Base-by-base conservation (phyloP, 2,329 filamentous ascomycete species). In the Akanthomyces dipterigenus region DNA sequence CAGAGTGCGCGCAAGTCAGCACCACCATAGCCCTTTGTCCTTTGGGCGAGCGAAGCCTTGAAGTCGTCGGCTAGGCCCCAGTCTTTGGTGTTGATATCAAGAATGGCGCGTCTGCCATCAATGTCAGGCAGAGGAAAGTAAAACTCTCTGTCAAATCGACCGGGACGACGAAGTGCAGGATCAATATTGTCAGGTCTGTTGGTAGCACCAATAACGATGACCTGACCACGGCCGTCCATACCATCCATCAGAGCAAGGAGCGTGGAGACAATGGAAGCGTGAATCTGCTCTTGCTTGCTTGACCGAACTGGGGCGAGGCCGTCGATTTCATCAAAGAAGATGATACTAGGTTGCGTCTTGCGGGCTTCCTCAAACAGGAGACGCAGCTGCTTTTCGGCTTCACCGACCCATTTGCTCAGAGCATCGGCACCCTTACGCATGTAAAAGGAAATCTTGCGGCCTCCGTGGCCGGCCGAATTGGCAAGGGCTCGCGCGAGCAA, bases 241-340 rank as follows among this genome's bases (percentile, higher is more conserved):
- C 93, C 93, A 73, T 97, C 93, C 93, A 97, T 97, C 69, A 97
- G 76, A 1, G 93, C 93, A 63, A 97, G 79, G n/a, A 97, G 77
- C 1, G 93, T 97, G 1, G 93, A 96, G 16, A 97, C 93, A 65
- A 99, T 99, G 2, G 93, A 98, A 6, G 95, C 92, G 75, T 99
- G 95, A 63, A 98, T 98, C 75, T 99, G 95, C 72, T 99, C 95
- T 76, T 98, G 93, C 74, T 98, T 98, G 75, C 93, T 97, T 14
- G 95, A 98, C 68, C 95, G 85, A 38, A 98, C 95, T 56, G 95
- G 96, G 3, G 95, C 95, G 65, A 99, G 81, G 60, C 95, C 95
- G 76, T 99, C 95, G 67, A 99, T 99, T 74, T 99, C 95, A 72
- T 99, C 95, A 68, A 99, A 98, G 79, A 99, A 99, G 73, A 99